Evolutionary conservation across 1,139 yeast genomes (phyloP).

Genomic region (Schizosaccharomyces versatilis): DNA sequence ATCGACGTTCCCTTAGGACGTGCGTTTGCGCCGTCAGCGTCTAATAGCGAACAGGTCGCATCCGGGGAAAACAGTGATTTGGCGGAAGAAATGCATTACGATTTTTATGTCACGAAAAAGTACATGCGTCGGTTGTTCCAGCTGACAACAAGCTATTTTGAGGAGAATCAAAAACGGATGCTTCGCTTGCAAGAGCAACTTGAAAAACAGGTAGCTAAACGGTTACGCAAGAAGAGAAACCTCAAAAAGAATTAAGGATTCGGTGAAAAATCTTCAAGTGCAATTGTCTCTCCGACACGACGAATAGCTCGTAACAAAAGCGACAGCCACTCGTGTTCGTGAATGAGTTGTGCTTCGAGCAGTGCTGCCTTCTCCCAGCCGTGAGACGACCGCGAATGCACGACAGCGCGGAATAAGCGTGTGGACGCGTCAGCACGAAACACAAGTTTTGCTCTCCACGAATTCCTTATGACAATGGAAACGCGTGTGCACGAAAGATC

Average conservation of each 20-base stretch:
- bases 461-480: not conserved
- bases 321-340: not conserved
- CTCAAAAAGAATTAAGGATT: not conserved
- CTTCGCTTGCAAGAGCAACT: not conserved
- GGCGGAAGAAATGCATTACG: not conserved
- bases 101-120: not conserved
- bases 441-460: not conserved
- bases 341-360: not conserved
- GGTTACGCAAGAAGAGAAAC: not conserved
- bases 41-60: not conserved
- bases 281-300: too few species aligned
- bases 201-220: not conserved
- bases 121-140: not conserved
- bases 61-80: not conserved
- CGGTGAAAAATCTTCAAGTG: not conserved
- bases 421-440: too few species aligned
- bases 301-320: not conserved
- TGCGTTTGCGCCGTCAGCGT: not conserved
- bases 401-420: too few species aligned
- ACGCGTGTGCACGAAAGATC: not conserved
- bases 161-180: conserved; percentile 1
- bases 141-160: not conserved
- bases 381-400: too few species aligned
- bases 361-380: too few species aligned
- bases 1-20: not conserved